phyloP scores from a whole-genome alignment of 768 basidiomycete genomes.

The Hirschioporus abietinus region DNA sequence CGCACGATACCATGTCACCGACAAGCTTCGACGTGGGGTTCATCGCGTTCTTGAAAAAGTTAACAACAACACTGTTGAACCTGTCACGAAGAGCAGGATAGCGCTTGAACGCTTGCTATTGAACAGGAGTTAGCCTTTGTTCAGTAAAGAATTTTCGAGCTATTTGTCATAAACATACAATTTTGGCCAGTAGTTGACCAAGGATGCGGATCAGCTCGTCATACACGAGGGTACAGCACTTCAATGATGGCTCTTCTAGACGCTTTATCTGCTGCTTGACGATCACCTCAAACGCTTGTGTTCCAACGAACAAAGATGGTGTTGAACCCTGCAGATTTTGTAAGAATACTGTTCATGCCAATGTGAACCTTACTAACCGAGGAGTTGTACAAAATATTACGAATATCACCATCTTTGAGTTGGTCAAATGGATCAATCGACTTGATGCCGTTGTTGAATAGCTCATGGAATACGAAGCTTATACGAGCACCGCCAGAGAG shows the following conservation, averaged over 20 bases:
- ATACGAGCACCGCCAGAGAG: constrained; percentile 98
- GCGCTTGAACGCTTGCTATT: constrained; percentile 90
- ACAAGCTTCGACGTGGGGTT: constrained; percentile 93
- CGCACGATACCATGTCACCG: constrained; percentile 84
- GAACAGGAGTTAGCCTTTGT: constrained; percentile 5
- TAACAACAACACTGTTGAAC: constrained; percentile 93
- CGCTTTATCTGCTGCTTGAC: constrained; percentile 99
- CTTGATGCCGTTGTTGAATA: constrained; percentile 96
- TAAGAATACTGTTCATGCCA: not conserved
- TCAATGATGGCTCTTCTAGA: constrained; percentile 87
- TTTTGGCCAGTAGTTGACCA: constrained; percentile 82
- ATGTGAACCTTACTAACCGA: constrained; percentile 55
- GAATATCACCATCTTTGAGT: constrained; percentile 97
- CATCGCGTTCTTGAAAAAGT: constrained; percentile 96
- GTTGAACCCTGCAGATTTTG: constrained; percentile 72
- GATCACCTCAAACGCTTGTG: constrained; percentile 96
- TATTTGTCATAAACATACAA: constrained; percentile 45
- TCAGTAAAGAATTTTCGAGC: not conserved
- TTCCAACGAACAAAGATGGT: constrained; percentile 93
- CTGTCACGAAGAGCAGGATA: constrained; percentile 96
- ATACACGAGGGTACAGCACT: constrained; percentile 94
- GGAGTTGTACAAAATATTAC: constrained; percentile 95
- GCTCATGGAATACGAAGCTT: constrained; percentile 97
- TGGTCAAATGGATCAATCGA: constrained; percentile 98
- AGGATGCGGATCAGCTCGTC: constrained; percentile 97